phyloP scores from a whole-genome alignment of 768 basidiomycete genomes.

The Sarcodon sp. region DNA sequence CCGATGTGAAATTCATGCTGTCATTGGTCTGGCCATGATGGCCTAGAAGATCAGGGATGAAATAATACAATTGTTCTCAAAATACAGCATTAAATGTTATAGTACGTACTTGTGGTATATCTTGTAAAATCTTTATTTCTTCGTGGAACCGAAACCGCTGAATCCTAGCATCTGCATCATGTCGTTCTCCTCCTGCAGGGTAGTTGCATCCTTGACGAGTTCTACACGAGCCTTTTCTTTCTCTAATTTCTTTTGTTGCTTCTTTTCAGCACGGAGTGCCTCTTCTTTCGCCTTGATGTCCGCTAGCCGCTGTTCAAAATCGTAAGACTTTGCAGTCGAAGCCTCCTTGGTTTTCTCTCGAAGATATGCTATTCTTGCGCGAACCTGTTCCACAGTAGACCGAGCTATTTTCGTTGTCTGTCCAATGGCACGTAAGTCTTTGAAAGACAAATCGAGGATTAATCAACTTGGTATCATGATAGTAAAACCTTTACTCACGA shows the following conservation, averaged over 20 bases:
- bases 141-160: constrained; percentile 78
- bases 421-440: constrained; percentile 89
- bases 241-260: constrained; percentile 67
- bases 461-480: background rate
- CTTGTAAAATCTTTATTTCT: constrained; percentile 36
- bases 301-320: constrained; percentile 83
- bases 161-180: constrained; percentile 88
- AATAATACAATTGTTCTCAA: no score
- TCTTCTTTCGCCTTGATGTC: constrained; percentile 70
- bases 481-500: constrained; percentile 50
- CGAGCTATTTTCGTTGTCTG: constrained; percentile 88
- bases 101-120: background rate
- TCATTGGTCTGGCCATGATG: constrained; percentile 45
- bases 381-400: constrained; percentile 88
- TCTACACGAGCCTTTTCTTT: constrained; percentile 62
- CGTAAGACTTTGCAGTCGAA: constrained; percentile 78
- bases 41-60: no score
- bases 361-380: constrained; percentile 75
- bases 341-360: constrained; percentile 81
- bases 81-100: no score
- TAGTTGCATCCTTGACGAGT: constrained; percentile 35
- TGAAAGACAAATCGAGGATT: background rate
- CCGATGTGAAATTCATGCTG: constrained; percentile 65
- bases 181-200: constrained; percentile 39
- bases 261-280: constrained; percentile 56